A percentile compares a stretch with the other conserved stretches of the same genome.
Conservation (phyloP, 169 alveolate species). For the Eimeria necatrix region DNA sequence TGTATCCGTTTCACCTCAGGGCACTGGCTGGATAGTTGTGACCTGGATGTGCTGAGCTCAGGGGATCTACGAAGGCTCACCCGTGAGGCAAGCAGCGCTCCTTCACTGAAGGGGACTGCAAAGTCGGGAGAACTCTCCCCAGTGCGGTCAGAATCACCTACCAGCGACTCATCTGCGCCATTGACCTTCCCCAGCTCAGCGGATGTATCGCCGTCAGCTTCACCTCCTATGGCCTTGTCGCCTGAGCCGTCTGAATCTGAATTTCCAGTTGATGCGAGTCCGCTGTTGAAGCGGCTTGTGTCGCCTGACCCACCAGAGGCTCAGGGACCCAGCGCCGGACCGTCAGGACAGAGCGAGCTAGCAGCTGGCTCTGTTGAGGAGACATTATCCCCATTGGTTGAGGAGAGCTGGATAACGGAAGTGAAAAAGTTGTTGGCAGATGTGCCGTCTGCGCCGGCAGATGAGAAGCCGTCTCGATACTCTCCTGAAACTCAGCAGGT, state of each 20-base stretch:
- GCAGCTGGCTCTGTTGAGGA: not conserved
- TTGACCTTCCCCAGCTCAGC: not conserved
- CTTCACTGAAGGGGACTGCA: not conserved
- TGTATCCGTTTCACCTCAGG: not conserved
- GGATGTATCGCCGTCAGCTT: not conserved
- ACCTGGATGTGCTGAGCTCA: not conserved
- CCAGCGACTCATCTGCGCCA: not conserved
- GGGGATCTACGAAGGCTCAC: constrained; percentile 38
- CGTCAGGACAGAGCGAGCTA: not conserved
- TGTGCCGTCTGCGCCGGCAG: not conserved
- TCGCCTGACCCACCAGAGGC: not conserved
- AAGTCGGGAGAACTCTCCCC: not conserved
- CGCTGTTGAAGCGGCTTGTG: not conserved
- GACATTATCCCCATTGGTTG: not conserved
- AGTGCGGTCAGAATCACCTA: not conserved
- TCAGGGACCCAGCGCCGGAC: not conserved
- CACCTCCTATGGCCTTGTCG: not conserved
- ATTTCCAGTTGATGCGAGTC: not conserved
- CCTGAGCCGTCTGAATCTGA: not conserved
- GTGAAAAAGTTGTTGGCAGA: not conserved
- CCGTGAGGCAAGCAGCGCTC: constrained; percentile 13
- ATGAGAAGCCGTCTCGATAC: not conserved
- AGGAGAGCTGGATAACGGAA: not conserved
- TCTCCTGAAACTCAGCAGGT: constrained; percentile 19
- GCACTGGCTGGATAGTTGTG: not conserved